A percentile compares a stretch with the other conserved stretches of the same genome.
Evolutionary conservation across 2,329 filamentous ascomycete genomes (phyloP).

Genomic region (Talaromyces sp.): DNA sequence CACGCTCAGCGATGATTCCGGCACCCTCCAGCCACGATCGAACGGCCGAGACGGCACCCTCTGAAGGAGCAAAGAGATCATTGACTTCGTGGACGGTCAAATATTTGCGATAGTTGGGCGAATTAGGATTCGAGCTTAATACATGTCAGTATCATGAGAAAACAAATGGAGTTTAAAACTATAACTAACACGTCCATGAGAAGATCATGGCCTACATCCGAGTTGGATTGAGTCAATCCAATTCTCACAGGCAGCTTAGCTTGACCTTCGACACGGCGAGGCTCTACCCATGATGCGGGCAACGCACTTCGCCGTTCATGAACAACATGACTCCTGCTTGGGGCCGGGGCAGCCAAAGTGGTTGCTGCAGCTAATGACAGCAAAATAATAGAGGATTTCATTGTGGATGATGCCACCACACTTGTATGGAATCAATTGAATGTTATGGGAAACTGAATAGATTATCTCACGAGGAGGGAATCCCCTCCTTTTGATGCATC

Average conservation of each 20-base stretch:
- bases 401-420: slow-evolving; percentile 13
- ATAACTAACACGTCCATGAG: slow-evolving; percentile 34
- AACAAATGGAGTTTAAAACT: neutral
- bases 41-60: slow-evolving; percentile 31
- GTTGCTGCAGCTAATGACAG: slow-evolving; percentile 24
- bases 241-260: slow-evolving; percentile 25
- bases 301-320: slow-evolving; percentile 34
- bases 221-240: slow-evolving; percentile 27
- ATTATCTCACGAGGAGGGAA: neutral
- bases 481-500: neutral
- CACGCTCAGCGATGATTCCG: slow-evolving; percentile 28
- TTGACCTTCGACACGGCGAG: slow-evolving; percentile 25
- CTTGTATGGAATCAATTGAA: neutral
- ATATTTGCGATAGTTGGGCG: slow-evolving; percentile 37
- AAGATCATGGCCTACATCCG: slow-evolving; percentile 31
- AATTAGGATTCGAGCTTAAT: slow-evolving; percentile 37
- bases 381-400: slow-evolving; percentile 29
- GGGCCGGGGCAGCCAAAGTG: slow-evolving; percentile 27
- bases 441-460: neutral
- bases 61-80: slow-evolving; percentile 37
- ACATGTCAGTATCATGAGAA: neutral
- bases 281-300: slow-evolving; percentile 30
- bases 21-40: slow-evolving; percentile 30
- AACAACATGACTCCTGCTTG: slow-evolving; percentile 27
- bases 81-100: slow-evolving; percentile 34